Percentiles rank a stretch among this genome's conserved stretches.
These are phyloP conservation scores for Umbelopsis ramanniana DNA, from an alignment of 192 early-diverging fungal genomes.

Conservation along the genomic window DNA sequence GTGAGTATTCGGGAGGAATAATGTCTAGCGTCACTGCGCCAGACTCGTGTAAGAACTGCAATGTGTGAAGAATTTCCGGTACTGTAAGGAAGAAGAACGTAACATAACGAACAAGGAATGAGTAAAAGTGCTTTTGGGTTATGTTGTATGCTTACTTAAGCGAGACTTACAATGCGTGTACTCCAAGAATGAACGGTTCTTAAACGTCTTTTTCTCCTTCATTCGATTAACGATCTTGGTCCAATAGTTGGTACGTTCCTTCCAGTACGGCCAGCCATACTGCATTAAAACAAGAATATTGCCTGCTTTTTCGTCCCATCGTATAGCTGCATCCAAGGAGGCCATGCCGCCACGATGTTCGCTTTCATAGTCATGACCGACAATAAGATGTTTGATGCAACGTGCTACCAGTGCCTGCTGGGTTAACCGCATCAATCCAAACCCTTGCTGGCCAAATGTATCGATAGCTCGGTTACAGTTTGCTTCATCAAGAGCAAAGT, in stretches of 20 bases:
- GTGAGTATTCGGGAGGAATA: conserved; percentile 37
- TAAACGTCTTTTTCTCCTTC: conserved; percentile 36
- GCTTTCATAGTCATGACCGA: conserved; percentile 35
- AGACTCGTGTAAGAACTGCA: conserved; percentile 33
- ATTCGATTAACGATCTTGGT: conserved; percentile 35
- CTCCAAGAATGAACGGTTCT: conserved; percentile 37
- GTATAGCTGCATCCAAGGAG: conserved; percentile 37
- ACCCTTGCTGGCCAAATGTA: conserved; percentile 35
- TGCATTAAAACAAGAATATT: conserved; percentile 41
- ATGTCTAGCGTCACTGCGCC: conserved; percentile 31
- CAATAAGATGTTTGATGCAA: conserved; percentile 43
- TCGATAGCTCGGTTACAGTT: conserved; percentile 31
- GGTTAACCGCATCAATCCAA: conserved; percentile 37
- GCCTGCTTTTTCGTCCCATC: conserved; percentile 41
- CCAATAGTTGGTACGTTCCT: conserved; percentile 32
- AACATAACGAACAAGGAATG: not conserved
- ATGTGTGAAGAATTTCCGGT: conserved; percentile 32
- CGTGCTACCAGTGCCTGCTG: conserved; percentile 36
- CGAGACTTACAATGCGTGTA: conserved; percentile 32
- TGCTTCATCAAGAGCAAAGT: conserved; percentile 36
- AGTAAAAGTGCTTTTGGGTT: not conserved
- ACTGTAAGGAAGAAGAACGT: conserved; percentile 7
- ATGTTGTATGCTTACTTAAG: not conserved
- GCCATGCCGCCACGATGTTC: conserved; percentile 30
- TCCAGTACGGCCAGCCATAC: conserved; percentile 44